These are phyloP conservation scores for Boletus tomentosulus DNA, from an alignment of 768 basidiomycete genomes.

Conservation along the genomic window DNA sequence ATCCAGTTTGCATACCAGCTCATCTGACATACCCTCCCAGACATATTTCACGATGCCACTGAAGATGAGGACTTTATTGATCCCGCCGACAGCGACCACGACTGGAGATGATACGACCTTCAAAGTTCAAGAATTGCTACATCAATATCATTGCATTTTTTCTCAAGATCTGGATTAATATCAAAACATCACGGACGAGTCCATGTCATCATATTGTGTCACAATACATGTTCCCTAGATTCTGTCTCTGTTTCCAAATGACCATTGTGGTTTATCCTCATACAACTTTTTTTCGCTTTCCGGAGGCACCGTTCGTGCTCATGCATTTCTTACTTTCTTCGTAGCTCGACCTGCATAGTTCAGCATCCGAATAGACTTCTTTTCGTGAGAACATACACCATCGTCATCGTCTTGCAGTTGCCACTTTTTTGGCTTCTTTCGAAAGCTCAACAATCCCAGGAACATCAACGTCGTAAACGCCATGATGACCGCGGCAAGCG, in stretches of 20 bases:
- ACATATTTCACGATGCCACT: conserved; percentile 54
- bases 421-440: conserved; percentile 12
- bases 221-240: conserved; percentile 17
- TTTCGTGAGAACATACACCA: conserved; percentile 13
- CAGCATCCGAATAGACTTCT: background rate
- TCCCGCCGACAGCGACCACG: conserved; percentile 28
- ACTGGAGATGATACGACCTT: conserved; percentile 30
- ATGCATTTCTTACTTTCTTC: conserved; percentile 8
- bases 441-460: conserved; percentile 35
- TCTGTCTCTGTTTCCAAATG: background rate
- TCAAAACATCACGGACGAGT: conserved; percentile 18
- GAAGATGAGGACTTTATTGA: conserved; percentile 42
- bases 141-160: conserved; percentile 19
- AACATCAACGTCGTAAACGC: conserved; percentile 38
- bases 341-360: conserved; percentile 22
- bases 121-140: background rate
- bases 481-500: conserved; percentile 38
- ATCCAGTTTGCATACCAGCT: background rate
- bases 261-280: background rate
- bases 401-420: conserved; percentile 3
- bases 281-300: background rate
- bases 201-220: conserved; percentile 9
- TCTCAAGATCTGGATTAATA: conserved; percentile 16
- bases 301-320: background rate
- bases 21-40: conserved; percentile 29